Base-by-base conservation (phyloP, 2,329 filamentous ascomycete genomes). In the Trichoderma polysporum region DNA sequence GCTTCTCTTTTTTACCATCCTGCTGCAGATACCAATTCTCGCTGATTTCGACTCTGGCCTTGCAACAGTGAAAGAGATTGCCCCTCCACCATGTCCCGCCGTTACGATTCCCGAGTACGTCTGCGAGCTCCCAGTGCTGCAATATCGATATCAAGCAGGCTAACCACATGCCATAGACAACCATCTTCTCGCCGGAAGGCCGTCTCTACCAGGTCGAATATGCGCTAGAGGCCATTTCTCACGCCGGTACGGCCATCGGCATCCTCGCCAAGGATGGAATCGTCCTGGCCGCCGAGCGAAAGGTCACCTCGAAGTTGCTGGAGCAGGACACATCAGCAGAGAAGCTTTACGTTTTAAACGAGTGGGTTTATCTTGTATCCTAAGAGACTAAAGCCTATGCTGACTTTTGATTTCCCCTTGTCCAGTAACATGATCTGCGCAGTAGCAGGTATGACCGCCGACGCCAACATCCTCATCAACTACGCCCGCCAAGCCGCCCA, bases 391-490 rank as follows among this genome's bases (percentile, higher is more conserved):
- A 15, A 37, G 2, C 25, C 22, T 31, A 15, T 12, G 6, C 60
- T 45, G 35, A 54, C 35, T n/a, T 1, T 12, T 33, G 9, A 19
- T 41, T 31, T 27, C 13, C 17, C 17, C 37, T 12, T 17, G 6
- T 72, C 13, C 31, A 98, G 94, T 84, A 99, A 99, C 85, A 99
- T 99, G 96, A 98, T 99, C 82, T 97, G 94, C 81, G 95, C 95
- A 69, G 95, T 99, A 68, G 95, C 95, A 75, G 95, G 95, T 78
- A 98, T 99, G 94, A 99, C 94, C 53, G 95, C 95, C 76, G 95
- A 99, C 79, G 95, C 95, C 80, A 99, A 99, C 85, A 99, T 99
- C 81, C 93, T 99, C 79, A 99, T 99, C 89, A 99, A 99, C 86
- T 97, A 96, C 82, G 96, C 95, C 79, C 93, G 95, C 74, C 93